These are phyloP conservation scores for Skeletonema menzelii DNA, from an alignment of 108 stramenopile species.

Conservation along the genomic window DNA sequence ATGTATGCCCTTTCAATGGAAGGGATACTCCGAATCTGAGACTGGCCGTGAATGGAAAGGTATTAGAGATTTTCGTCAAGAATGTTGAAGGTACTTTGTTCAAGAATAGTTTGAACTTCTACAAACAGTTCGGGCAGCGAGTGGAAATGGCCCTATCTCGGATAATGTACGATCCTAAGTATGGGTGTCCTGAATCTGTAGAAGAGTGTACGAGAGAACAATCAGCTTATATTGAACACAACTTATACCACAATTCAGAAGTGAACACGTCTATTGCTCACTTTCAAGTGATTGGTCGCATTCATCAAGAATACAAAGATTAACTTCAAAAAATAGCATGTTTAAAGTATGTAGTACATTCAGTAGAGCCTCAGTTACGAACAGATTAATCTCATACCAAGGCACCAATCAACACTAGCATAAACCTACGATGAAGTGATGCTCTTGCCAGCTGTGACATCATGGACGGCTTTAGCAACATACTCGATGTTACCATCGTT, in stretches of 20 bases:
- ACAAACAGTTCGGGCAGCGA: constrained; percentile 8
- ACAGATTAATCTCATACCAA: neutral
- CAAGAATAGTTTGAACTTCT: constrained; percentile 11
- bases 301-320: constrained; percentile 15
- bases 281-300: constrained; percentile 8
- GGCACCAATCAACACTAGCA: neutral
- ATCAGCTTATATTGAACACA: constrained; percentile 14
- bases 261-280: neutral
- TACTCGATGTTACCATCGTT: constrained; percentile 93
- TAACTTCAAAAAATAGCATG: too few species aligned
- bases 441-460: constrained; percentile 86
- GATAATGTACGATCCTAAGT: constrained; percentile 20
- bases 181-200: constrained; percentile 14
- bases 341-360: too few species aligned
- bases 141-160: constrained; percentile 3
- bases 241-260: neutral
- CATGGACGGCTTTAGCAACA: constrained; percentile 91
- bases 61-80: neutral
- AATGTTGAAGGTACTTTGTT: constrained; percentile 2
- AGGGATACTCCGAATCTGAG: neutral
- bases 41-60: constrained; percentile 7
- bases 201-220: constrained; percentile 15
- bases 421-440: constrained; percentile 44
- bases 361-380: neutral
- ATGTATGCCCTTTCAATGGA: constrained; percentile 13